phyloP scores from a whole-genome alignment of 192 early-diverging fungal genomes.

The Thoreauomyces humboldtii region DNA sequence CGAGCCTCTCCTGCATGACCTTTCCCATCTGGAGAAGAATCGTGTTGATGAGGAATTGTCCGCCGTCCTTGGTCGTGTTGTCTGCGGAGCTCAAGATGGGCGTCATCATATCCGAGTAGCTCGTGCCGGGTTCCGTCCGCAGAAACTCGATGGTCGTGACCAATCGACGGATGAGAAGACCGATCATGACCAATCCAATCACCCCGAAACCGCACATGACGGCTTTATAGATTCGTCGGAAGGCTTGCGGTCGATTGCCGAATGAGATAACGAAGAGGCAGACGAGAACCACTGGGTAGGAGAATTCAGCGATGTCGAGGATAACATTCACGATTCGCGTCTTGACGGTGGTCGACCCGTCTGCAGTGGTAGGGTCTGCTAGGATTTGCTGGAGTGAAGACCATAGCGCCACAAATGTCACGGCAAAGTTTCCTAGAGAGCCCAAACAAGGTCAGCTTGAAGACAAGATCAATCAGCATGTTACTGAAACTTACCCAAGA shows the following conservation, averaged over 20 bases:
- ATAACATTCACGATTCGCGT: constrained; percentile 22
- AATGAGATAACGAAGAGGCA: constrained; percentile 46
- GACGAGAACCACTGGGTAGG: constrained; percentile 35
- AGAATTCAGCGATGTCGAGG: constrained; percentile 25
- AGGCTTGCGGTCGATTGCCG: constrained; percentile 53
- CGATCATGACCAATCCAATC: constrained; percentile 42
- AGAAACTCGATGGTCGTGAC: constrained; percentile 4
- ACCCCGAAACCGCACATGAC: constrained; percentile 39
- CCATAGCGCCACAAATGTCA: constrained; percentile 41
- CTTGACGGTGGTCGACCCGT: constrained; percentile 6
- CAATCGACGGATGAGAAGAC: constrained; percentile 30
- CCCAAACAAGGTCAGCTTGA: background rate
- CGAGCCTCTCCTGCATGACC: constrained; percentile 1
- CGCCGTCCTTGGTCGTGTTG: constrained; percentile 1
- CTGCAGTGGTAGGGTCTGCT: constrained; percentile 2
- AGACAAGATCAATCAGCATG: background rate
- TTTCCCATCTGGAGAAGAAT: constrained; percentile 3
- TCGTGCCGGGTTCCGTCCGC: background rate
- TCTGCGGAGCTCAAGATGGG: background rate
- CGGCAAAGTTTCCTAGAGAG: constrained; percentile 31
- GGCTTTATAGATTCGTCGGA: constrained; percentile 30
- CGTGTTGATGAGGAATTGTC: constrained; percentile 21
- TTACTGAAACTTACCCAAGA: constrained; percentile 22
- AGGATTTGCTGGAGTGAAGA: constrained; percentile 46
- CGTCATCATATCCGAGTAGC: constrained; percentile 5